These are phyloP conservation scores for Caloboletus inedulis DNA, from an alignment of 1,284 basidiomycete genomes.

Conservation along the genomic window DNA sequence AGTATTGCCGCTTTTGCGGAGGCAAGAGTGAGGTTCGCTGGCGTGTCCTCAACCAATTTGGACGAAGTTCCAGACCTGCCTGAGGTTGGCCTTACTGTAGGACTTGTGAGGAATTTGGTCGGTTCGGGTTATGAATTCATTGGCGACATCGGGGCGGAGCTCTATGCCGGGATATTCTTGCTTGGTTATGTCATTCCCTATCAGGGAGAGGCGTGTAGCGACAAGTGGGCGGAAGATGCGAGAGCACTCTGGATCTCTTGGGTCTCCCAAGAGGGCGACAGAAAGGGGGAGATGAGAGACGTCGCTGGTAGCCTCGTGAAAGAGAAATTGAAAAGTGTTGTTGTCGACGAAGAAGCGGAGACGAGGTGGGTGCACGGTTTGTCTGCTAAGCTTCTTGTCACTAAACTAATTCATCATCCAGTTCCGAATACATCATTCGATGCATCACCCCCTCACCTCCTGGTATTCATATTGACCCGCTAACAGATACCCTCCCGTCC, in stretches of 20 bases:
- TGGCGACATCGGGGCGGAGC: constrained; percentile 21
- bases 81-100: constrained; percentile 8
- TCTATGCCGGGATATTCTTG: constrained; percentile 25
- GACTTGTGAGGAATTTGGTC: constrained; percentile 15
- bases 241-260: constrained; percentile 41
- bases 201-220: constrained; percentile 5
- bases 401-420: constrained; percentile 20
- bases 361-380: constrained; percentile 37
- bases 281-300: constrained; percentile 15
- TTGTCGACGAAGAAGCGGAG: constrained; percentile 42
- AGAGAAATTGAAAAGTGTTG: constrained; percentile 39
- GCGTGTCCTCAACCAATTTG: constrained; percentile 1
- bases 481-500: constrained; percentile 54
- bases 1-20: constrained; percentile 16
- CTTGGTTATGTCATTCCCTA: constrained; percentile 22
- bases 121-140: constrained; percentile 22
- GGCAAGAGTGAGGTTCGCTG: constrained; percentile 11
- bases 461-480: constrained; percentile 35
- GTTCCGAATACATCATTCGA: constrained; percentile 48
- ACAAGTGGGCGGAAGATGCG: constrained; percentile 19
- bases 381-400: background rate
- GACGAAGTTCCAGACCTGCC: background rate
- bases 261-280: constrained; percentile 22
- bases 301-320: constrained; percentile 38
- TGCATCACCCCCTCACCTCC: constrained; percentile 34